phyloP scores from a whole-genome alignment of 108 stramenopile species.

The Nitzschia palea region DNA sequence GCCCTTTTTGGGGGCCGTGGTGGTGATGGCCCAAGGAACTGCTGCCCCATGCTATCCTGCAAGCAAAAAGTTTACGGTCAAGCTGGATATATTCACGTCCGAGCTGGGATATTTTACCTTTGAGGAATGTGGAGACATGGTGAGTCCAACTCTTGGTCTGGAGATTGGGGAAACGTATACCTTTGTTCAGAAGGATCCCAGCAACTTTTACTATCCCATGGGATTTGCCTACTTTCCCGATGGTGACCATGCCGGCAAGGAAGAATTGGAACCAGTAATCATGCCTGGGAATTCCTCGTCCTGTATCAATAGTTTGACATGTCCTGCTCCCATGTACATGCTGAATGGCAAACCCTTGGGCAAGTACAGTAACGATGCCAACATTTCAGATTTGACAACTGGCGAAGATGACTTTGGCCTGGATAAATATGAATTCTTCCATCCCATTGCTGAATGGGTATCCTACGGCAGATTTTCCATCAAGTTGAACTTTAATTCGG shows the following conservation, averaged over 20 bases:
- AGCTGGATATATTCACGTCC: not conserved
- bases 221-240: slow-evolving; percentile 90
- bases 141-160: slow-evolving; percentile 28
- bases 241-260: slow-evolving; percentile 78
- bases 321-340: slow-evolving; percentile 85
- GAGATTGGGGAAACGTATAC: slow-evolving; percentile 27
- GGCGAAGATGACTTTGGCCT: slow-evolving; percentile 72
- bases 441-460: slow-evolving; percentile 69
- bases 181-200: slow-evolving; percentile 24
- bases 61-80: not conserved
- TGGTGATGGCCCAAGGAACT: not conserved
- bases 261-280: slow-evolving; percentile 83
- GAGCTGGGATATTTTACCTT: slow-evolving; percentile 63
- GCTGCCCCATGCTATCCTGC: not conserved
- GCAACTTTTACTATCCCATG: slow-evolving; percentile 44
- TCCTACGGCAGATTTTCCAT: slow-evolving; percentile 56
- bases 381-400: slow-evolving; percentile 7
- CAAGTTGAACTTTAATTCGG: slow-evolving; percentile 54
- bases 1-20: no score
- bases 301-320: slow-evolving; percentile 48
- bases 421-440: slow-evolving; percentile 86
- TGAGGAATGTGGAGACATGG: slow-evolving; percentile 63
- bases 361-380: slow-evolving; percentile 46
- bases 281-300: slow-evolving; percentile 22
- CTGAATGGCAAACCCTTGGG: slow-evolving; percentile 58